Percentiles rank a stretch among this genome's conserved stretches.
phyloP scores from a whole-genome alignment of 306 rosid species.

The Glycine tomentella region DNA sequence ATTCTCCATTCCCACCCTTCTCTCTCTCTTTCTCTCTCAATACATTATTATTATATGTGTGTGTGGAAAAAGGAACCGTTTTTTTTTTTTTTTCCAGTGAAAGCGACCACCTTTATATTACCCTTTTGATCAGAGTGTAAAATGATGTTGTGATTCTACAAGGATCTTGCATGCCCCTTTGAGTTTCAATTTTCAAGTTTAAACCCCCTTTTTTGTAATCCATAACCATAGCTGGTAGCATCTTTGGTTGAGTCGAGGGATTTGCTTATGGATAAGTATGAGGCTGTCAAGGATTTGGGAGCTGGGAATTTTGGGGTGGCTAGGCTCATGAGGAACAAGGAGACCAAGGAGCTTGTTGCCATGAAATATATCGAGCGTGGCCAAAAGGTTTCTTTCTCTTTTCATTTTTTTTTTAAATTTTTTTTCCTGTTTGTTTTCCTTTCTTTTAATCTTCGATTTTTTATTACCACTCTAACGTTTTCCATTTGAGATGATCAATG shows the following conservation, averaged over 20 bases:
- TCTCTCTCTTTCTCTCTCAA: background rate
- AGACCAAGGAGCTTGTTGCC: constrained; percentile 82
- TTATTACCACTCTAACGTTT: constrained; percentile 22
- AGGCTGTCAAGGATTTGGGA: constrained; percentile 75
- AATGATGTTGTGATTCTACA: constrained; percentile 40
- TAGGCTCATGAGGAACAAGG: constrained; percentile 73
- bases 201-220: background rate
- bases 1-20: constrained; percentile 11
- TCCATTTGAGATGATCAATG: constrained; percentile 39
- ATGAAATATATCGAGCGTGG: constrained; percentile 88
- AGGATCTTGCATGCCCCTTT: constrained; percentile 47
- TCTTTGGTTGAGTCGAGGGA: constrained; percentile 21
- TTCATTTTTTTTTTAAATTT: background rate
- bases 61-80: constrained; percentile 30
- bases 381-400: constrained; percentile 53
- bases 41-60: background rate
- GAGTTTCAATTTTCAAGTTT: constrained; percentile 10
- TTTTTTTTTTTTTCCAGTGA: constrained; percentile 43
- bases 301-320: constrained; percentile 85
- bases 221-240: background rate
- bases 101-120: constrained; percentile 24
- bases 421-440: background rate
- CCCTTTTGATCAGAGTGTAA: constrained; percentile 40
- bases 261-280: constrained; percentile 67
- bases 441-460: constrained; percentile 38